Evolutionary conservation across 352 stramenopile species (phyloP).

Genomic region (Aphanomyces astaci): DNA sequence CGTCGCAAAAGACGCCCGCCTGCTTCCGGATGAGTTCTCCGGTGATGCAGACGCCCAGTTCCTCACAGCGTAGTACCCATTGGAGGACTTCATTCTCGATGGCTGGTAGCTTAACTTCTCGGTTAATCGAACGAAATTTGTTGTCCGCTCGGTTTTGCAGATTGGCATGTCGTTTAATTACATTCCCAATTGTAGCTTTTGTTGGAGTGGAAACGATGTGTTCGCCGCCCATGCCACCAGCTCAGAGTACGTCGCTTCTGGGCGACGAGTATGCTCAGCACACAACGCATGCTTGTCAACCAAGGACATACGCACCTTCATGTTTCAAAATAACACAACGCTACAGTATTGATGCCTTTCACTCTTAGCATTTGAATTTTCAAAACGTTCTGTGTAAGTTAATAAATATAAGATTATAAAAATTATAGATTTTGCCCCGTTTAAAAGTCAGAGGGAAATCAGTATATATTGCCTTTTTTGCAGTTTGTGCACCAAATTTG

Average conservation of each 20-base stretch:
- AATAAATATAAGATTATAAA: neutral
- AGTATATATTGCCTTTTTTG: too few relatives aligned
- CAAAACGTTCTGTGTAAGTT: neutral
- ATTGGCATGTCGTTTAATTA: neutral
- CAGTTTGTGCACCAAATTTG: too few relatives aligned
- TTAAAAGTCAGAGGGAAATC: constrained; percentile 1
- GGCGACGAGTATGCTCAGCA: neutral
- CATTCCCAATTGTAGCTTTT: neutral
- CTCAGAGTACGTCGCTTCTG: neutral
- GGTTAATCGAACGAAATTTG: neutral
- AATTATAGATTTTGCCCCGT: neutral
- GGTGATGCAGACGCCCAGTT: neutral
- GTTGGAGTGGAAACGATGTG: neutral
- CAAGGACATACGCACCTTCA: neutral
- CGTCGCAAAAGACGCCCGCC: neutral
- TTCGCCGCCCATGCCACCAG: neutral
- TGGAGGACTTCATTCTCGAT: neutral
- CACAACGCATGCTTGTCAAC: neutral
- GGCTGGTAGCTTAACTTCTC: neutral
- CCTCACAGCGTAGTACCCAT: neutral
- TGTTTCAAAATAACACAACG: neutral
- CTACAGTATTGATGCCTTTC: too few relatives aligned
- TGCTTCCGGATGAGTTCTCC: neutral
- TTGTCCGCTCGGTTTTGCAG: neutral
- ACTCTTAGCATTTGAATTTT: neutral